A percentile compares a stretch with the other conserved stretches of the same genome.
Conservation (phyloP, 2,329 filamentous ascomycete species). For the Ophioceras dolichostomum region DNA sequence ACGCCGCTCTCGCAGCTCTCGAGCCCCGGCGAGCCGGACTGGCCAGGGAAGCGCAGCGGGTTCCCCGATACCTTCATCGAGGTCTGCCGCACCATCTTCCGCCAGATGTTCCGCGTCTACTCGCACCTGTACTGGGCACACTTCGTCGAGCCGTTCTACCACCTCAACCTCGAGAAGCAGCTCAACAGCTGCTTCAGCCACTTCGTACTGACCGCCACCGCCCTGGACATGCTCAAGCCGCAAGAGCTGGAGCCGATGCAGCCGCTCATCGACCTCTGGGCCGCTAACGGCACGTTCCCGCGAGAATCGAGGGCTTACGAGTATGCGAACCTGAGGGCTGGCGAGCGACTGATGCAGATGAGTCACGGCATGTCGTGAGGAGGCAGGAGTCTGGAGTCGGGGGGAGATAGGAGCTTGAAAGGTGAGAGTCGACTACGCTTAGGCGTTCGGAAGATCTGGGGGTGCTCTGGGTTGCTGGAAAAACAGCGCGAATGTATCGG, state of each 20-base stretch:
- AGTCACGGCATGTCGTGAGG: conserved; percentile 3
- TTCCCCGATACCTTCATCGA: conserved; percentile 85
- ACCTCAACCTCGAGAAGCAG: conserved; percentile 68
- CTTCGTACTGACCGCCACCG: conserved; percentile 69
- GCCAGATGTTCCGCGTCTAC: conserved; percentile 98
- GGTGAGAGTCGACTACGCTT: no score
- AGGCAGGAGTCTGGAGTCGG: no score
- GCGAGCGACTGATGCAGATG: conserved; percentile 37
- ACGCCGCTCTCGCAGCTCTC: conserved; percentile 51
- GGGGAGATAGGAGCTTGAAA: no score
- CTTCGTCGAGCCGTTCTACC: conserved; percentile 66
- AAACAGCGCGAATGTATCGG: no score
- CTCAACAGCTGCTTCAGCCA: conserved; percentile 82
- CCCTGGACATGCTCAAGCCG: conserved; percentile 72
- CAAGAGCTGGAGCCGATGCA: conserved; percentile 95
- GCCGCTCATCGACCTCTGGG: conserved; percentile 84
- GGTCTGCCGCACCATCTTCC: conserved; percentile 88
- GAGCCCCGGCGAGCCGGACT: conserved; percentile 38
- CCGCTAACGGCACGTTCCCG: conserved; percentile 77
- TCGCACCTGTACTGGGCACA: conserved; percentile 97
- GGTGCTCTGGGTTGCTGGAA: no score
- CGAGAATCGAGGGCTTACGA: conserved; percentile 58
- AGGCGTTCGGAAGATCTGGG: no score
- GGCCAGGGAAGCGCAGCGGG: conserved; percentile 84
- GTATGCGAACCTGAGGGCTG: conserved; percentile 49